Evolutionary conservation across 1,284 basidiomycete species (phyloP), one percentile per base, ranked within the genome.

Genomic region (Moniliella sp.): DNA sequence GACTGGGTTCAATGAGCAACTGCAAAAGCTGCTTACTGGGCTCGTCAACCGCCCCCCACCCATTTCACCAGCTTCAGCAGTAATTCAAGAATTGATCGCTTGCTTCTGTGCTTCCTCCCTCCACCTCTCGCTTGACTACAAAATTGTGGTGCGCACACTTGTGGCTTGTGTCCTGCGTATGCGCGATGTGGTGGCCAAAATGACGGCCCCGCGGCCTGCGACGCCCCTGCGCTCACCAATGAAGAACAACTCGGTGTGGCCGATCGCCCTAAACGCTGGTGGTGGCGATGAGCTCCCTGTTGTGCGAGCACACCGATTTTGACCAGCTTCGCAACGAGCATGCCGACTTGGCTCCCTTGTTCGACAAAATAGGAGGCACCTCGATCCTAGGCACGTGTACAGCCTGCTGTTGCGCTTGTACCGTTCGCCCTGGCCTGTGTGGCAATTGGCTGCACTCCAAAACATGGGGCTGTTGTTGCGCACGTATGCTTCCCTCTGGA

Each of bases 381-480:
- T 69, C 78, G 0, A 69, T 91, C 34, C 69, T 73, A n/a, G 78
- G 83, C 36, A 73, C 81, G 72, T 88, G 5, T 88, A 80, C 48
- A 62, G 66, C 31, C 68, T 69, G 13, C 69, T 88, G 30, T 62
- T 93, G 16, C 64, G 66, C 18, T 61, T 84, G 5, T 77, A 82
- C 48, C 64, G 72, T 32, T 75, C 72, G 39, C 69, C 71, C 34
- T 57, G 73, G 27, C 35, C 64, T 3, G 61, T 64, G 9, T 62
- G 79, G 29, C 70, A 73, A 18, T 69, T 70, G 3, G 68, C 75
- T 12, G 67, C 77, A 11, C 54, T 86, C 37, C 57, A 82, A 44
- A 84, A 81, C 48, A 65, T 97, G 17, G 84, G 62, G 5, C 88
- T 79, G 57, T 62, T 97, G 3, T 94, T 84, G 64, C 75, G 81